Evolutionary conservation across 768 basidiomycete genomes (phyloP).

Genomic region (Mycena indigotica): DNA sequence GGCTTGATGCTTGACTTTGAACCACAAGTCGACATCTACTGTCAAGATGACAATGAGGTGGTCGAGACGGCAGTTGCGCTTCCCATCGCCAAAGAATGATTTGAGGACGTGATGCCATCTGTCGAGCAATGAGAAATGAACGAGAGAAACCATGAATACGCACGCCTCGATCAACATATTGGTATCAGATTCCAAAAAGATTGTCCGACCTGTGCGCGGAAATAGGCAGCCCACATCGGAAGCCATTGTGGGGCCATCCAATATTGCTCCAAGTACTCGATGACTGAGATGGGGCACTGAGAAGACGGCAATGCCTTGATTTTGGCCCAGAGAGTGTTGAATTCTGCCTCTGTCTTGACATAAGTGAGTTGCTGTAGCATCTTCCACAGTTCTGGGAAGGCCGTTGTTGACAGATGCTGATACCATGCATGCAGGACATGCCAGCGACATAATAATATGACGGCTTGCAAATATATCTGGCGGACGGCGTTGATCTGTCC

Average conservation of each 20-base stretch:
- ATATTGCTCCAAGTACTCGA: conserved; percentile 21
- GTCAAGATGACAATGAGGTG: conserved; percentile 24
- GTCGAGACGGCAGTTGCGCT: conserved; percentile 25
- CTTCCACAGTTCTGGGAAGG: conserved; percentile 22
- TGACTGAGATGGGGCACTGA: not conserved
- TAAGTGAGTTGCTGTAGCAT: conserved; percentile 25
- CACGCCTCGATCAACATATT: conserved; percentile 31
- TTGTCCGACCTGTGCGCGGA: conserved; percentile 6
- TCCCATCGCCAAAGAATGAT: conserved; percentile 25
- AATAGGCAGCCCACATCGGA: conserved; percentile 27
- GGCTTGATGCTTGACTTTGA: conserved; percentile 12
- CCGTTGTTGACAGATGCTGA: conserved; percentile 22
- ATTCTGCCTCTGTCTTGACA: conserved; percentile 16
- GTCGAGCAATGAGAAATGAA: not conserved
- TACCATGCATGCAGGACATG: conserved; percentile 34
- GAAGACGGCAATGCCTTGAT: conserved; percentile 17
- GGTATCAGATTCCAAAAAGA: conserved; percentile 24
- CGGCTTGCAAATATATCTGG: not conserved
- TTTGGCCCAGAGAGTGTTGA: conserved; percentile 20
- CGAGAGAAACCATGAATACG: not conserved
- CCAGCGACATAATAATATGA: conserved; percentile 29
- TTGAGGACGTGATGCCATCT: conserved; percentile 31
- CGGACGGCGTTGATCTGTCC: conserved; percentile 6
- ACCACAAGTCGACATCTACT: conserved; percentile 17
- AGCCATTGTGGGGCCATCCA: conserved; percentile 16